A percentile compares a stretch with the other conserved stretches of the same genome.
These are phyloP conservation scores for Blastobotrys muscicola DNA, from an alignment of 805 yeast species.

Conservation along the genomic window DNA sequence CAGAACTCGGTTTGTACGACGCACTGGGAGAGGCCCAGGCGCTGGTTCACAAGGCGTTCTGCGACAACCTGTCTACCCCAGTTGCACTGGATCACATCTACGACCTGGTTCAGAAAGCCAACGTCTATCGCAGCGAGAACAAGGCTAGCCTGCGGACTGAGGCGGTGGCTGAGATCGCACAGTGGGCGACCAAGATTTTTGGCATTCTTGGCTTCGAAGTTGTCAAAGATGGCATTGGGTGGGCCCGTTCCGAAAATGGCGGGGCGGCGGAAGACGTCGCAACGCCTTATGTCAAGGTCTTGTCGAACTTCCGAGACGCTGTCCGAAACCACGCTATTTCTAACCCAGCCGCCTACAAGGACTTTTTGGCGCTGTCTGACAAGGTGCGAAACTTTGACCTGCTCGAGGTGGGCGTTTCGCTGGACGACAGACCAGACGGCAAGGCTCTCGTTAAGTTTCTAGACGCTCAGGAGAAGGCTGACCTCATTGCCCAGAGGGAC, in stretches of 20 bases:
- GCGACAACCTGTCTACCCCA: conserved; percentile 83
- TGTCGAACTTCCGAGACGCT: conserved; percentile 73
- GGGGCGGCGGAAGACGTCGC: conserved; percentile 50
- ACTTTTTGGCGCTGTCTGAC: conserved; percentile 66
- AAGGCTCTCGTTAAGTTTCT: conserved; percentile 78
- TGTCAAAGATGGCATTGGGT: conserved; percentile 67
- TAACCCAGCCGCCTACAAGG: conserved; percentile 14
- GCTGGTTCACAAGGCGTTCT: conserved; percentile 65
- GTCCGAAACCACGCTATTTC: conserved; percentile 70
- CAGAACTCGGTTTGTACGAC: conserved; percentile 47
- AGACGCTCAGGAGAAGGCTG: conserved; percentile 56
- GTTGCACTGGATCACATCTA: conserved; percentile 53
- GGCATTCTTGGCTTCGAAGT: conserved; percentile 66
- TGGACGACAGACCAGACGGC: conserved; percentile 79
- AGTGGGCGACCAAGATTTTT: conserved; percentile 63
- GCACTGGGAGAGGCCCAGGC: conserved; percentile 44
- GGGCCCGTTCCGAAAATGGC: conserved; percentile 42
- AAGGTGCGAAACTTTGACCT: conserved; percentile 61
- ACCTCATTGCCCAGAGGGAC: conserved; percentile 45
- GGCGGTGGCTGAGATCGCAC: conserved; percentile 51
- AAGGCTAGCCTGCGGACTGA: conserved; percentile 50
- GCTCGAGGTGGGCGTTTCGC: conserved; percentile 64
- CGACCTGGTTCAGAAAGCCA: conserved; percentile 62
- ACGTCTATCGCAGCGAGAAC: conserved; percentile 58
- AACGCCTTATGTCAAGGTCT: conserved; percentile 69